phyloP scores from a whole-genome alignment of 2,329 filamentous ascomycete species.

The Pseudomassariella vexata region DNA sequence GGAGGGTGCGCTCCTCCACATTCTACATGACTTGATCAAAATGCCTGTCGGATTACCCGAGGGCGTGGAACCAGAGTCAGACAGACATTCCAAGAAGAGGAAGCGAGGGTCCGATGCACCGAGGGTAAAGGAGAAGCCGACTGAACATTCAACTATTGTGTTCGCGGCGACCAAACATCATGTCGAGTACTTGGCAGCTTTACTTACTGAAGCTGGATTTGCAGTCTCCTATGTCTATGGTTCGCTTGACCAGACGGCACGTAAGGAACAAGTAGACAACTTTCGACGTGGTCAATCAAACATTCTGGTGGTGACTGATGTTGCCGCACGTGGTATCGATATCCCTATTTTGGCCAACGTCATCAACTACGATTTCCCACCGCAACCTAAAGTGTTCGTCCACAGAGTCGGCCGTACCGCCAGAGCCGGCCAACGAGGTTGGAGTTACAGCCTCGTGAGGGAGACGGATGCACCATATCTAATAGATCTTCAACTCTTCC shows the following conservation, averaged over 20 bases:
- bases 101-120: slow-evolving; percentile 56
- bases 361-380: slow-evolving; percentile 97
- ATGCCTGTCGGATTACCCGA: slow-evolving; percentile 67
- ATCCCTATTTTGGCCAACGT: slow-evolving; percentile 94
- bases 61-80: slow-evolving; percentile 39
- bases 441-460: slow-evolving; percentile 89
- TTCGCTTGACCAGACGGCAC: slow-evolving; percentile 86
- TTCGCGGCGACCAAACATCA: slow-evolving; percentile 96
- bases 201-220: slow-evolving; percentile 80
- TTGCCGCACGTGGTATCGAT: slow-evolving; percentile 95
- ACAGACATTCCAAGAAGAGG: slow-evolving; percentile 59
- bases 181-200: slow-evolving; percentile 80
- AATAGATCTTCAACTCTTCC: slow-evolving; percentile 87
- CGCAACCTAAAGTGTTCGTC: slow-evolving; percentile 93
- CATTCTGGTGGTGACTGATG: slow-evolving; percentile 92
- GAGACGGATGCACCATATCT: slow-evolving; percentile 88
- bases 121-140: slow-evolving; percentile 63
- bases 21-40: slow-evolving; percentile 87
- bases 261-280: slow-evolving; percentile 85
- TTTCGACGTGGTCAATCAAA: slow-evolving; percentile 82
- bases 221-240: slow-evolving; percentile 93
- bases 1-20: slow-evolving; percentile 83
- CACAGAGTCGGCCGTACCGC: slow-evolving; percentile 95
- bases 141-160: slow-evolving; percentile 87
- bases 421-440: slow-evolving; percentile 84